These are phyloP conservation scores for Salix suchowensis DNA, from an alignment of 345 rosid species.

Conservation along the genomic window DNA sequence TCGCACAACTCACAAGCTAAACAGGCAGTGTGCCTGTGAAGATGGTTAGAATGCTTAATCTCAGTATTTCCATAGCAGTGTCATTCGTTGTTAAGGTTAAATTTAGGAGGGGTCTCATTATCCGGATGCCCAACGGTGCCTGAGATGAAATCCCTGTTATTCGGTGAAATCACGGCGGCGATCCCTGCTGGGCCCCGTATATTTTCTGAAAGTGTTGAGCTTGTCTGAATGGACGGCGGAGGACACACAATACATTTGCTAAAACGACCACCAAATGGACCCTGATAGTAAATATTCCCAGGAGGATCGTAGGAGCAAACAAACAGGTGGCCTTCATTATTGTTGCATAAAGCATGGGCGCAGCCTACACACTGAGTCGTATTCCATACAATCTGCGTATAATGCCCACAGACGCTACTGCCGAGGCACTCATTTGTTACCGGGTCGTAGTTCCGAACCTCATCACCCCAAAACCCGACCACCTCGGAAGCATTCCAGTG, in stretches of 20 bases:
- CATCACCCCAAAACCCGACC: slow-evolving; percentile 42
- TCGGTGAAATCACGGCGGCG: neutral
- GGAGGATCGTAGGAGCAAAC: slow-evolving; percentile 49
- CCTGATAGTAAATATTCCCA: slow-evolving; percentile 41
- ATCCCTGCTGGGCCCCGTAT: neutral
- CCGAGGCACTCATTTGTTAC: slow-evolving; percentile 25
- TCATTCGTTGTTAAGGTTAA: too few relatives aligned
- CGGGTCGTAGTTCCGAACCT: slow-evolving; percentile 24
- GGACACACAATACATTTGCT: slow-evolving; percentile 7
- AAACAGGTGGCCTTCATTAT: slow-evolving; percentile 25
- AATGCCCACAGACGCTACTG: slow-evolving; percentile 44
- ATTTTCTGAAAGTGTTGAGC: neutral
- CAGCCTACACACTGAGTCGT: slow-evolving; percentile 35
- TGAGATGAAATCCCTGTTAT: neutral
- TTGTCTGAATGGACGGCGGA: neutral
- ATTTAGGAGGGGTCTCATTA: neutral
- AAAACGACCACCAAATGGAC: slow-evolving; percentile 33
- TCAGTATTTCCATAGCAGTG: neutral
- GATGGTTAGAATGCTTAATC: neutral
- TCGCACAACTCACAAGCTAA: neutral
- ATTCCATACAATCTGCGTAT: slow-evolving; percentile 57
- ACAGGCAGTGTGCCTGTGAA: neutral
- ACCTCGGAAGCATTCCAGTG: slow-evolving; percentile 35
- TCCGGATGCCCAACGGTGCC: neutral
- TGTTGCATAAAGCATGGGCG: slow-evolving; percentile 23